Evolutionary conservation across 441 rosid species (phyloP).

Genomic region (Aleurites moluccanus): DNA sequence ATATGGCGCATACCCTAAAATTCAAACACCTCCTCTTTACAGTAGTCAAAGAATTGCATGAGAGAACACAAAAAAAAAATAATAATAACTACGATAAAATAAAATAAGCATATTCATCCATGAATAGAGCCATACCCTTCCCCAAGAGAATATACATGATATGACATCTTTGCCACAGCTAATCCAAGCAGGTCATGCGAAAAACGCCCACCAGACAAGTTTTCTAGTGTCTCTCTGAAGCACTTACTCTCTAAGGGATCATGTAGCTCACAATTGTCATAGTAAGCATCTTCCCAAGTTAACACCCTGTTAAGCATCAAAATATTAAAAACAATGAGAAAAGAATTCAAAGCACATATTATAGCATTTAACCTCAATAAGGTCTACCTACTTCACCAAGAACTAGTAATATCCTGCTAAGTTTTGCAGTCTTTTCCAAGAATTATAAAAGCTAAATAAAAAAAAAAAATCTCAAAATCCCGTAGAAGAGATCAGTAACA

Average conservation of each 20-base stretch:
- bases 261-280: constrained; percentile 45
- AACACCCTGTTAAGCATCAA: constrained; percentile 61
- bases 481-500: neutral
- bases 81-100: neutral
- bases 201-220: constrained; percentile 37
- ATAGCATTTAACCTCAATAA: neutral
- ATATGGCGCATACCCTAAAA: neutral
- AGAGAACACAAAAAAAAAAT: neutral
- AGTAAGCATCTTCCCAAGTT: constrained; percentile 87
- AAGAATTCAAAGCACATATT: neutral
- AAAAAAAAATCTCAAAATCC: neutral
- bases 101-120: constrained; percentile 16
- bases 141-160: constrained; percentile 80
- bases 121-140: constrained; percentile 66
- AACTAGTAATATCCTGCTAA: neutral
- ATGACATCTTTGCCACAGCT: constrained; percentile 89
- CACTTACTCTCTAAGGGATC: constrained; percentile 38
- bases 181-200: constrained; percentile 59
- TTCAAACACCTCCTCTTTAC: constrained; percentile 1
- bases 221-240: constrained; percentile 39
- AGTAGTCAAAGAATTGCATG: neutral
- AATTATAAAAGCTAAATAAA: neutral
- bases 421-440: neutral
- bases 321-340: neutral
- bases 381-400: neutral